Conservation (phyloP, 495 filamentous ascomycete genomes). For the Trichocladium antarcticum region DNA sequence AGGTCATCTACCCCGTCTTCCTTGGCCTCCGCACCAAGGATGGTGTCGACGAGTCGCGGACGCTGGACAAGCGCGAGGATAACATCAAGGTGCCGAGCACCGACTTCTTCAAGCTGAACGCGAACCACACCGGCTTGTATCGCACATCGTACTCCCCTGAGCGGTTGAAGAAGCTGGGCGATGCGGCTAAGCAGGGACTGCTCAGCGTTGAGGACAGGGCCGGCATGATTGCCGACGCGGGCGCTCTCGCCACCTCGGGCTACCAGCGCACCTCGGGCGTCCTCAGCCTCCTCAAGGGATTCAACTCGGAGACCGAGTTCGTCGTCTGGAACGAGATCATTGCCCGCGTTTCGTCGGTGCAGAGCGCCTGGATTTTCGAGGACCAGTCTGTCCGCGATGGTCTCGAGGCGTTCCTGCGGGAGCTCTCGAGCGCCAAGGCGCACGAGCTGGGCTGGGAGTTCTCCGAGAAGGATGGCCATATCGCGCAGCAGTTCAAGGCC, state of each 20-base stretch:
- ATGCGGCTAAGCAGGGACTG: constrained; percentile 75
- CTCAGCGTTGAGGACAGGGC: constrained; percentile 87
- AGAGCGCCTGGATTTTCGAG: constrained; percentile 83
- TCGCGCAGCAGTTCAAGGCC: constrained; percentile 76
- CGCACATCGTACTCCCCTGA: constrained; percentile 58
- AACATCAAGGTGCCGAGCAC: constrained; percentile 53
- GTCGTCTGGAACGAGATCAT: constrained; percentile 93
- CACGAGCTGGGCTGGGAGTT: constrained; percentile 85
- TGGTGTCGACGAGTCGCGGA: constrained; percentile 49
- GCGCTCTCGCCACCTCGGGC: constrained; percentile 77
- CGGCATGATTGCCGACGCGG: constrained; percentile 92
- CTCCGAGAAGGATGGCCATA: constrained; percentile 68
- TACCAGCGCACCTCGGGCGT: constrained; percentile 89
- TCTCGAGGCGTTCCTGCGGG: constrained; percentile 68
- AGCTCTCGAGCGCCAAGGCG: constrained; percentile 62
- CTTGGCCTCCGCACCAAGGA: constrained; percentile 56
- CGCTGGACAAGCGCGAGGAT: constrained; percentile 62
- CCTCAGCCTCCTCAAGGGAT: constrained; percentile 71
- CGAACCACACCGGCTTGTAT: constrained; percentile 65
- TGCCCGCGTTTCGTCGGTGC: constrained; percentile 59
- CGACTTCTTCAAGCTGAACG: constrained; percentile 71
- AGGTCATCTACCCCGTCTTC: constrained; percentile 66
- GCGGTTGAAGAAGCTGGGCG: constrained; percentile 59
- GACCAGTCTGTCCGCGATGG: constrained; percentile 58
- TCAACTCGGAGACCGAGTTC: constrained; percentile 74